These are phyloP conservation scores for Saccharomyces mikatae DNA, from an alignment of 805 yeast species.

Conservation along the genomic window DNA sequence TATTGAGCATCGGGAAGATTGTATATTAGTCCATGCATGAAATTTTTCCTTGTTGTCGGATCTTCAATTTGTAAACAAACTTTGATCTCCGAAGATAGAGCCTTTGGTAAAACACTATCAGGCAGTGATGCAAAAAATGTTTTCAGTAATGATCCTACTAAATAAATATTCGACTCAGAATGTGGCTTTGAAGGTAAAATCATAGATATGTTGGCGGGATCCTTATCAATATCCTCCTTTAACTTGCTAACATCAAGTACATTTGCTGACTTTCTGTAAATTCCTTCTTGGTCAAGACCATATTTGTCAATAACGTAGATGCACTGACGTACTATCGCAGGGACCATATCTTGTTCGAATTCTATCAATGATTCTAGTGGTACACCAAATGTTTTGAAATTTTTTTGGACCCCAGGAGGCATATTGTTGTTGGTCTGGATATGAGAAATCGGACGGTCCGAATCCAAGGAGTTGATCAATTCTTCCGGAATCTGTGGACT, in stretches of 20 bases:
- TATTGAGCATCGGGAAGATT: constrained; percentile 91
- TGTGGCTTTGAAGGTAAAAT: constrained; percentile 49
- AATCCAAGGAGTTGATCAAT: constrained; percentile 10
- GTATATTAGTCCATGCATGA: constrained; percentile 77
- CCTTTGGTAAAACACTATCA: constrained; percentile 36
- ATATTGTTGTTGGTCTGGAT: constrained; percentile 25
- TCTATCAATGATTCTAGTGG: constrained; percentile 71
- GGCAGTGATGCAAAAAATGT: constrained; percentile 79
- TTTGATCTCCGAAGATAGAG: constrained; percentile 24
- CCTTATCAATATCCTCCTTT: constrained; percentile 60
- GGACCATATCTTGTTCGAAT: constrained; percentile 85
- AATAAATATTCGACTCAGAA: constrained; percentile 73
- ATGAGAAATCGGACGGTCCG: constrained; percentile 28
- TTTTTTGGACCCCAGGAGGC: constrained; percentile 33
- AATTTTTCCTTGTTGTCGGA: constrained; percentile 54
- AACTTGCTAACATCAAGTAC: constrained; percentile 64
- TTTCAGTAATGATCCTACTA: constrained; percentile 82
- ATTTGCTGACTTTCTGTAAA: constrained; percentile 81
- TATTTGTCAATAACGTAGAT: constrained; percentile 76
- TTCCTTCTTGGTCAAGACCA: constrained; percentile 82
- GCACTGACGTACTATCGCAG: constrained; percentile 81
- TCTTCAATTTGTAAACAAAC: constrained; percentile 64
- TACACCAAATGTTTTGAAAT: constrained; percentile 64
- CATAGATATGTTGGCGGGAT: constrained; percentile 57
- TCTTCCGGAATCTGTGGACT: constrained; percentile 12